Conservation (phyloP, 2,329 filamentous ascomycete species). For the Fusarium nurragi region DNA sequence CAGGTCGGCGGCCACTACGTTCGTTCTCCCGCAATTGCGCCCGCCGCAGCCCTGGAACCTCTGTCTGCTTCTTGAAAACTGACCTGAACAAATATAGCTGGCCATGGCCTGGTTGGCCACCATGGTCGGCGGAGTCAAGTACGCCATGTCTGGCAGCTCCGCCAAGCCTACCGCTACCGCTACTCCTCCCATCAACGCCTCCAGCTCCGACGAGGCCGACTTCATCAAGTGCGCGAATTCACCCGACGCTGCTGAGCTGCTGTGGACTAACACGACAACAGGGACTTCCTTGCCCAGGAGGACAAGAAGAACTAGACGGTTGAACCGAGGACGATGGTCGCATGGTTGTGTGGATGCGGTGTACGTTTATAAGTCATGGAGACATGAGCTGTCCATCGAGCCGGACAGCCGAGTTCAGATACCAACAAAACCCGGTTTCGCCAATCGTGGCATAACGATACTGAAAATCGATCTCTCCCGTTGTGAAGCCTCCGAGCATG, state of each 20-base stretch:
- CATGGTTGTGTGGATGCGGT: conserved; percentile 46
- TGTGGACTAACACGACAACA: conserved; percentile 43
- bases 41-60: conserved; percentile 4
- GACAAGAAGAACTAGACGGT: conserved; percentile 53
- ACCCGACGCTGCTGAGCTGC: neutral
- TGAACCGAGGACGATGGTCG: conserved; percentile 25
- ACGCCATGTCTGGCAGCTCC: conserved; percentile 57
- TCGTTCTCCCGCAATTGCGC: conserved; percentile 48
- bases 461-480: neutral
- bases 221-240: conserved; percentile 68
- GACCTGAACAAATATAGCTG: conserved; percentile 55
- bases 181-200: conserved; percentile 69
- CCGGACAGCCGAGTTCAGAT: conserved; percentile 41
- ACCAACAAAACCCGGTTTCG: conserved; percentile 40
- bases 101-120: conserved; percentile 65
- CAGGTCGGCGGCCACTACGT: conserved; percentile 71
- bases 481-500: conserved; percentile 23
- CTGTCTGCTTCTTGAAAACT: conserved; percentile 10
- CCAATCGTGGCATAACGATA: conserved; percentile 36
- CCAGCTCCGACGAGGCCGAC: conserved; percentile 69
- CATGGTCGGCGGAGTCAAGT: conserved; percentile 61
- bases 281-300: conserved; percentile 54
- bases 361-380: conserved; percentile 48
- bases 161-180: conserved; percentile 55
- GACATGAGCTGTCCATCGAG: conserved; percentile 38